These are phyloP conservation scores for Chamaenerion angustifolium DNA, from an alignment of 345 rosid genomes.

Conservation along the genomic window DNA sequence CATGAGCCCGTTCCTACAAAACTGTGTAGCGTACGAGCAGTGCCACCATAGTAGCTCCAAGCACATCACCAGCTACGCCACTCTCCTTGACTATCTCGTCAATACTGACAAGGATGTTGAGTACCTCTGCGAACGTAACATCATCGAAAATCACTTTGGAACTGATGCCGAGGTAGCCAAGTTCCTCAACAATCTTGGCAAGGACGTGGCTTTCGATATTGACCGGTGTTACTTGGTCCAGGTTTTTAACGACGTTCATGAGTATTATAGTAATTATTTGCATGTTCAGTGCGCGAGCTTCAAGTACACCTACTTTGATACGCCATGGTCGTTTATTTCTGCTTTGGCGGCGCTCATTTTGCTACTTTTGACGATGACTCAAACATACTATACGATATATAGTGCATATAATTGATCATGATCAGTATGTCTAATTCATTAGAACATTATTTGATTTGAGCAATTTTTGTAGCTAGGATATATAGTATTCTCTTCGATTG, in stretches of 20 bases:
- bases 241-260: slow-evolving; percentile 43
- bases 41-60: slow-evolving; percentile 41
- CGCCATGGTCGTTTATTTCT: too few species aligned
- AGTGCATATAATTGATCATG: slow-evolving; percentile 6
- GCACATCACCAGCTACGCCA: slow-evolving; percentile 62
- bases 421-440: too few species aligned
- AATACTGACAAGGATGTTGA: slow-evolving; percentile 49
- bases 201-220: slow-evolving; percentile 65
- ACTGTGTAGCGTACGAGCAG: slow-evolving; percentile 75
- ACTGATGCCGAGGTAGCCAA: slow-evolving; percentile 49
- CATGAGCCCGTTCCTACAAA: slow-evolving; percentile 50
- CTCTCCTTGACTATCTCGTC: slow-evolving; percentile 48
- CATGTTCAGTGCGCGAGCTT: slow-evolving; percentile 54
- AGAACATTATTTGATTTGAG: too few species aligned
- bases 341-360: slow-evolving; percentile 54
- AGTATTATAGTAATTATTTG: slow-evolving; percentile 36
- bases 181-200: too few species aligned
- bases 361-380: slow-evolving; percentile 39
- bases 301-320: slow-evolving; percentile 52
- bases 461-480: too few species aligned
- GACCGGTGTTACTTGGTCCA: slow-evolving; percentile 33
- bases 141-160: slow-evolving; percentile 58
- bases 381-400: slow-evolving; percentile 33
- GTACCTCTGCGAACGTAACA: slow-evolving; percentile 39
- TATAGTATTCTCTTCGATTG: too few species aligned